Conservation (phyloP, 2,329 filamentous ascomycete species). For the Cladophialophora immunda region DNA sequence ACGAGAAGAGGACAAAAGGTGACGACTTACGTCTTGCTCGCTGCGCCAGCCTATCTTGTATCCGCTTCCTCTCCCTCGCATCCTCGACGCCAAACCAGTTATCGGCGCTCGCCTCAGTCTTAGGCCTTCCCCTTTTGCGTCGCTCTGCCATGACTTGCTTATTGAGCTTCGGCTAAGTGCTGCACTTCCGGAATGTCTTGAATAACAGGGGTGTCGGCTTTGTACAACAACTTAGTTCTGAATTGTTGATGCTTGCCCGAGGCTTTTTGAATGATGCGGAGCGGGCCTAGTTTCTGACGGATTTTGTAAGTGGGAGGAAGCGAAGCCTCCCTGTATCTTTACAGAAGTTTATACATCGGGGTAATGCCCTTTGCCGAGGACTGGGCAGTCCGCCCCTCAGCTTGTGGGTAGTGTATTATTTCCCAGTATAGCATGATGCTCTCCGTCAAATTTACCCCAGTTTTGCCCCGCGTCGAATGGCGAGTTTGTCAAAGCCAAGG, state of each 20-base stretch:
- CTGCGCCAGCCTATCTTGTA: constrained; percentile 52
- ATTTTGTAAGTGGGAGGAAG: background rate
- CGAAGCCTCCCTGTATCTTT: too few species aligned
- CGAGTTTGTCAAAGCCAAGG: background rate
- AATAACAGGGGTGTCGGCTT: background rate
- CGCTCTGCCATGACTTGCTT: background rate
- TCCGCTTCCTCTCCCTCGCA: constrained; percentile 50
- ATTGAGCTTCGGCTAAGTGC: background rate
- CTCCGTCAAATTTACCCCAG: background rate
- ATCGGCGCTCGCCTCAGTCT: constrained; percentile 26
- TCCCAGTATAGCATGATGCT: background rate
- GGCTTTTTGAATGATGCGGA: background rate
- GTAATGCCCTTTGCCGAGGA: background rate
- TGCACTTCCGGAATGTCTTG: background rate
- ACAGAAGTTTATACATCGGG: background rate
- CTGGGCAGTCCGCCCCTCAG: background rate
- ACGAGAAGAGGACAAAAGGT: background rate
- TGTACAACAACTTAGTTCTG: background rate
- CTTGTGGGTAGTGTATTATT: background rate
- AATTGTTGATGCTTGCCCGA: background rate
- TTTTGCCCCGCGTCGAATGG: background rate
- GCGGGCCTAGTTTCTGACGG: background rate
- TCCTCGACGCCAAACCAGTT: constrained; percentile 48
- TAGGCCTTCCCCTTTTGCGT: constrained; percentile 20
- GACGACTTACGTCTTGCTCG: constrained; percentile 47